phyloP scores from a whole-genome alignment of 1,284 basidiomycete genomes.

The Pseudozyma pruni region DNA sequence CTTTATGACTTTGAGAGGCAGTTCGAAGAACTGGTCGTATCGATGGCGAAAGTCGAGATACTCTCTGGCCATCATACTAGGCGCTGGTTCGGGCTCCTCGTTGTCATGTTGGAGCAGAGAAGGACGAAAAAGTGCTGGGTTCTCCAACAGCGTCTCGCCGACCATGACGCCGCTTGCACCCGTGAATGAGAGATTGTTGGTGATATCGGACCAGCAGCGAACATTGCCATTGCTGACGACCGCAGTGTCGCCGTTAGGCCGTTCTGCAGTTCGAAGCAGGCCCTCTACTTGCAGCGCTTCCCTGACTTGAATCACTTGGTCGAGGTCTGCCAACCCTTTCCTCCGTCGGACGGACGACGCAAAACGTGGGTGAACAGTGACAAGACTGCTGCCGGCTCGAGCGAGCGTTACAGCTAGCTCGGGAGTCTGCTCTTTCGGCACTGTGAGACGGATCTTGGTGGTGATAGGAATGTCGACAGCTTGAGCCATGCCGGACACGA shows the following conservation, averaged over 20 bases:
- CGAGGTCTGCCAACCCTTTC: slow-evolving; percentile 77
- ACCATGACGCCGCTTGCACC: slow-evolving; percentile 81
- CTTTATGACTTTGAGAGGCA: slow-evolving; percentile 31
- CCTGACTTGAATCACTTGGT: slow-evolving; percentile 73
- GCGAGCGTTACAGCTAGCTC: slow-evolving; percentile 74
- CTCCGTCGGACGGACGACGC: slow-evolving; percentile 76
- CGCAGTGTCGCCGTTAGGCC: slow-evolving; percentile 69
- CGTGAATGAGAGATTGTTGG: slow-evolving; percentile 72
- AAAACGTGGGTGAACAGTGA: slow-evolving; percentile 78
- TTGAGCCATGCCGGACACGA: slow-evolving; percentile 72
- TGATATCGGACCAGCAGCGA: slow-evolving; percentile 73
- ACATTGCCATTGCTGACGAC: slow-evolving; percentile 83
- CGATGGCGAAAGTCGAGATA: slow-evolving; percentile 24
- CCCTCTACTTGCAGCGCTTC: slow-evolving; percentile 60
- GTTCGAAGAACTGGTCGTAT: slow-evolving; percentile 18
- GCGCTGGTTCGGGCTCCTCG: slow-evolving; percentile 3
- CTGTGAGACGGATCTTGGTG: slow-evolving; percentile 72
- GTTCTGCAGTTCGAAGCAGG: slow-evolving; percentile 57
- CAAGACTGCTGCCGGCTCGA: slow-evolving; percentile 74
- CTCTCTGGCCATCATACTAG: slow-evolving; percentile 19
- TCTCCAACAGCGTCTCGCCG: slow-evolving; percentile 77
- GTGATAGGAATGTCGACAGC: slow-evolving; percentile 72
- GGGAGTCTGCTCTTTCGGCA: slow-evolving; percentile 72
- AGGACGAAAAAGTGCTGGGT: slow-evolving; percentile 70
- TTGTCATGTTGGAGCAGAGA: no score